Base-by-base conservation (phyloP, 371 early-diverging fungal species). In the Rhizopus sp. region DNA sequence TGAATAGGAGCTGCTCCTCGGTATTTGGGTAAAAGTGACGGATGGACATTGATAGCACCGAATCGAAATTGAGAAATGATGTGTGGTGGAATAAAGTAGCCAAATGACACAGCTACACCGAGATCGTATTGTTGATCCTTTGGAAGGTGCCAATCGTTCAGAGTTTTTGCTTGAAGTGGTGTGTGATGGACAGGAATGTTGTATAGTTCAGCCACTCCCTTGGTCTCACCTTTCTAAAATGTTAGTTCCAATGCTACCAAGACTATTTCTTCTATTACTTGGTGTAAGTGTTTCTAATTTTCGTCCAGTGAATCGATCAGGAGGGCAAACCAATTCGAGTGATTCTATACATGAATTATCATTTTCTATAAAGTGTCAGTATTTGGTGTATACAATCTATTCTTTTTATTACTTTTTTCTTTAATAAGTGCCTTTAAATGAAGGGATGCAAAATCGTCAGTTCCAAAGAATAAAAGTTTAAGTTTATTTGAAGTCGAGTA, bases 1-100 rank as follows among this genome's bases (percentile, higher is more conserved):
- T 96, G 93, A 35, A 98, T 81, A 4, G 98, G 96, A 4, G 97
- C 88, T 3, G 97, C 90, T 9, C 98, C 98, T 12, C 98, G 86
- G 69, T 94, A 93, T 53, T 82, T 81, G 8, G 96, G 95, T 17
- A 97, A 70, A 17, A 95, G 66, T 5, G 93, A 94, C 9, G 95
- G 95, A 65, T 95, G 96, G 0, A 94, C 86, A 66, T 95, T 95
- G 50, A 95, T 54, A 12, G 89, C 88, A n/a, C 88, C 93, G 38
- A 72, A 57, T 12, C 73, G 75, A 63, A 97, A 92, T 0, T 69
- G 52, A 0, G 72, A 53, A 30, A 96, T 85, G 13, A 96, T 69
- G 7, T 75, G 62, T 3, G 74, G 62, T 0, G 98, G 94, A 23
- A 98, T 65, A 63, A 96, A 95, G 67, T 90, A 90, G 1, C 95